Evolutionary conservation across 495 filamentous ascomycete species (phyloP).

Genomic region (Talaromyces stipitatus): DNA sequence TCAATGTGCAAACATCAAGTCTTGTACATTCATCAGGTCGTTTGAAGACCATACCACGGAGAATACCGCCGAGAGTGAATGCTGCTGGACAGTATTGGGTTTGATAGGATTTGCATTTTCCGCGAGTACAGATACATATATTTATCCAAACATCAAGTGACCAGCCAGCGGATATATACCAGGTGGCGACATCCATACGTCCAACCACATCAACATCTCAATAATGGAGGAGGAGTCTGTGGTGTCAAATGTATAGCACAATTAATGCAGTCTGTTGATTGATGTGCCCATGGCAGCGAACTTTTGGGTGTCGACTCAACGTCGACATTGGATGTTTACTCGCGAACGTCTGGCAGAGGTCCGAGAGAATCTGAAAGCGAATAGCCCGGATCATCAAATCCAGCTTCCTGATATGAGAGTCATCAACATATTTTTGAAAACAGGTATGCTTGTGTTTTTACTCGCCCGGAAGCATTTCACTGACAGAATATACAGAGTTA

Average conservation of each 20-base stretch:
- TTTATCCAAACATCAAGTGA: background rate
- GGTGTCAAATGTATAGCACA: background rate
- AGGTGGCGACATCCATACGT: too few species aligned
- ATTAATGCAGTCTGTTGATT: background rate
- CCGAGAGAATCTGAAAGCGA: slow-evolving; percentile 64
- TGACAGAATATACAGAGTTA: slow-evolving; percentile 50
- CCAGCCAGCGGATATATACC: background rate
- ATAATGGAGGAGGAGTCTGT: background rate
- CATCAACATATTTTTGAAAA: slow-evolving; percentile 84
- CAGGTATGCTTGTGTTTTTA: background rate
- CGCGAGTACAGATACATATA: too few species aligned
- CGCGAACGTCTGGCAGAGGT: slow-evolving; percentile 66
- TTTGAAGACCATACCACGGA: background rate
- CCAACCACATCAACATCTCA: background rate
- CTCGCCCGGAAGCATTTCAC: background rate
- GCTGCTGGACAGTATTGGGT: background rate
- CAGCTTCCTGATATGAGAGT: slow-evolving; percentile 75
- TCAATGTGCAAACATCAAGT: background rate
- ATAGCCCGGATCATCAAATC: slow-evolving; percentile 65
- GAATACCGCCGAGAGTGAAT: background rate
- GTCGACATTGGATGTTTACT: slow-evolving; percentile 83
- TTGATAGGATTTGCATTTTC: too few species aligned
- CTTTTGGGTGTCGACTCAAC: slow-evolving; percentile 93
- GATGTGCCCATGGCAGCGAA: slow-evolving; percentile 72
- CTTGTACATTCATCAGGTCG: background rate